Evolutionary conservation across 2,329 filamentous ascomycete species (phyloP).

Genomic region (Fusarium verrucosum): DNA sequence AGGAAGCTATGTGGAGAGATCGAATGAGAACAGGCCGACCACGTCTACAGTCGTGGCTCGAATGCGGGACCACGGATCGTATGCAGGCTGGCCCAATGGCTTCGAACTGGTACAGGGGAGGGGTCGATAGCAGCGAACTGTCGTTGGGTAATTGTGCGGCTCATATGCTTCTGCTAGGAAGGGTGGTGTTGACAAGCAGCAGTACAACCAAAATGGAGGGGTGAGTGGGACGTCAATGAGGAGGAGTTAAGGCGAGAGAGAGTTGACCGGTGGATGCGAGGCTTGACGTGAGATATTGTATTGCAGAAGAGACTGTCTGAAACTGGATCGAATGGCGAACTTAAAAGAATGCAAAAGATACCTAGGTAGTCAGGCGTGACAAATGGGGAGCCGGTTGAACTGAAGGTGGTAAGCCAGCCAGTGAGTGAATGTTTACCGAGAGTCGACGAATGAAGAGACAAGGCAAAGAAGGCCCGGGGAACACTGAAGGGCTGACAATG

Average conservation of each 20-base stretch:
- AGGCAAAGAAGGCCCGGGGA: conserved; percentile 23
- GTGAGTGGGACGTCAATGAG: conserved; percentile 39
- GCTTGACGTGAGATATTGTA: conserved; percentile 5
- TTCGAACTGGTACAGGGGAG: conserved; percentile 46
- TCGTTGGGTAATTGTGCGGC: conserved; percentile 44
- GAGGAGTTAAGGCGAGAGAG: conserved; percentile 28
- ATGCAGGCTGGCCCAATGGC: conserved; percentile 52
- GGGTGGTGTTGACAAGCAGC: conserved; percentile 44
- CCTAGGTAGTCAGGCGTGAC: conserved; percentile 23
- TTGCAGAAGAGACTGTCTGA: conserved; percentile 1
- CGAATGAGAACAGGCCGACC: conserved; percentile 48
- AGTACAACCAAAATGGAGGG: conserved; percentile 39
- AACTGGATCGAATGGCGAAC: conserved; percentile 26
- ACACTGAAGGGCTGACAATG: conserved; percentile 16
- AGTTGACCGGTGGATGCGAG: conserved; percentile 18
- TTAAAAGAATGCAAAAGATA: conserved; percentile 34
- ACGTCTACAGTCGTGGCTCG: conserved; percentile 53
- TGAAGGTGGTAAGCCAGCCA: conserved; percentile 37
- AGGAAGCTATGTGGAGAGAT: conserved; percentile 47
- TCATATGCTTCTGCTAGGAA: conserved; percentile 41
- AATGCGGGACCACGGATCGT: conserved; percentile 50
- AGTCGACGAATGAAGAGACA: conserved; percentile 34
- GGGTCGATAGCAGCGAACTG: conserved; percentile 43
- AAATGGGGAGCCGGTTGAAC: conserved; percentile 35
- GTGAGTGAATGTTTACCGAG: conserved; percentile 35